phyloP scores from a whole-genome alignment of 139 green algal genomes.

The Chara braunii region DNA sequence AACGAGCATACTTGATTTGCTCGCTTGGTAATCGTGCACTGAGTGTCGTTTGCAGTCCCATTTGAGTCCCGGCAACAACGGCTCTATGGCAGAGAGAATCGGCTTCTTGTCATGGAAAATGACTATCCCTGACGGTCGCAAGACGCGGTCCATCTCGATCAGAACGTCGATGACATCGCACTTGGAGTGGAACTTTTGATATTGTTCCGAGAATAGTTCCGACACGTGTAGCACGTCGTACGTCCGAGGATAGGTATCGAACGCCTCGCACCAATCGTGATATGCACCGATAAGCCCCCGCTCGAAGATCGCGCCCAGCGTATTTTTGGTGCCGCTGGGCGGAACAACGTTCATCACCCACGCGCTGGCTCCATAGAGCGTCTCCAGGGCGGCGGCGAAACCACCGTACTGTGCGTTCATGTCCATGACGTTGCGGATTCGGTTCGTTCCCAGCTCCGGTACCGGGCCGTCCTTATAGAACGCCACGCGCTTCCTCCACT shows the following conservation, averaged over 20 bases:
- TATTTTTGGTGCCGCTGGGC: not conserved
- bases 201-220: conserved; percentile 7
- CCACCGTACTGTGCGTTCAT: conserved; percentile 15
- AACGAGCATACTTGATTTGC: too few relatives aligned
- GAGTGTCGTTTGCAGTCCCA: too few relatives aligned
- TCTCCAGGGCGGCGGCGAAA: conserved; percentile 7
- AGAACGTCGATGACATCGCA: conserved; percentile 15
- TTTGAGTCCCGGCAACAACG: too few relatives aligned
- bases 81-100: too few relatives aligned
- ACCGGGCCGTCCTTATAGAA: conserved; percentile 12
- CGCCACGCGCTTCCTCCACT: conserved; percentile 6
- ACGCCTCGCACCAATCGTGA: conserved; percentile 18
- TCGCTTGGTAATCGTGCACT: too few relatives aligned
- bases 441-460: not conserved
- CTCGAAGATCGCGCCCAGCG: not conserved
- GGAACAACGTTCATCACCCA: conserved; percentile 20
- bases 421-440: conserved; percentile 21
- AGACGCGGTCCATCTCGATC: conserved; percentile 23
- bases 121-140: conserved; percentile 9
- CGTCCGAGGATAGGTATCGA: conserved; percentile 23
- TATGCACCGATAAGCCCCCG: conserved; percentile 2
- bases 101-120: conserved; percentile 12
- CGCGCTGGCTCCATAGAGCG: not conserved
- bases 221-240: conserved; percentile 17
- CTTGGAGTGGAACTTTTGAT: too few relatives aligned